Conservation (phyloP, 768 basidiomycete species). For the Termitomyces heimii region DNA sequence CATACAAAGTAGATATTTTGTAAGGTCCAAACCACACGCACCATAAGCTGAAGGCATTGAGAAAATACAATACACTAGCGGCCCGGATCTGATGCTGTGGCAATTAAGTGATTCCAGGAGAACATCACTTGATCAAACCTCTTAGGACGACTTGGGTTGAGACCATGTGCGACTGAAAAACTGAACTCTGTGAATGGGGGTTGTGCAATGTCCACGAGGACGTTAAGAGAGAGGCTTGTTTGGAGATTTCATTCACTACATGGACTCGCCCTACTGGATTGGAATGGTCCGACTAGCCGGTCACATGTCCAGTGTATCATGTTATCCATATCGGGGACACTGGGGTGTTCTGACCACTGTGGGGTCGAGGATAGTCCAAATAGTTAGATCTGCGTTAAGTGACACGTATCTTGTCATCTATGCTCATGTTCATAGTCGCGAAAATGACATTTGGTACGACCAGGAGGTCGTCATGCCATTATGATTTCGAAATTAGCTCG, state of each 20-base stretch:
- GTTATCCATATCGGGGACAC: not conserved
- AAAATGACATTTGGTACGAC: not conserved
- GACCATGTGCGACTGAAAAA: slow-evolving; percentile 1
- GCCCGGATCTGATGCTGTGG: slow-evolving; percentile 1
- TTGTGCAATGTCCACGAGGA: not conserved
- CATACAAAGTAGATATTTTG: not conserved
- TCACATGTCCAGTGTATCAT: not conserved
- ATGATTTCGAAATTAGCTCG: not conserved
- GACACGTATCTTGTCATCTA: not conserved
- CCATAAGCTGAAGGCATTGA: not conserved
- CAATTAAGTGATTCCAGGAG: not conserved
- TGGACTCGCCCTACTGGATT: not conserved
- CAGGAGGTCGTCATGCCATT: not conserved
- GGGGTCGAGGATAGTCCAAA: not conserved
- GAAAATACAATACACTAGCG: not conserved
- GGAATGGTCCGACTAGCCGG: not conserved
- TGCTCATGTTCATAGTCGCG: not conserved
- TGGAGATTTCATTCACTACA: not conserved
- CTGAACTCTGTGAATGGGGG: not conserved
- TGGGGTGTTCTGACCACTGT: not conserved
- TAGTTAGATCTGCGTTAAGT: not conserved
- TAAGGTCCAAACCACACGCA: not conserved
- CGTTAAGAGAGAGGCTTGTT: not conserved
- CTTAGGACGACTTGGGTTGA: not conserved
- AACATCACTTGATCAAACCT: slow-evolving; percentile 1